Percentiles rank a stretch among this genome's conserved stretches.
Conservation (phyloP, 225 moss, liverwort and hornwort species). For the Climacium dendroides region DNA sequence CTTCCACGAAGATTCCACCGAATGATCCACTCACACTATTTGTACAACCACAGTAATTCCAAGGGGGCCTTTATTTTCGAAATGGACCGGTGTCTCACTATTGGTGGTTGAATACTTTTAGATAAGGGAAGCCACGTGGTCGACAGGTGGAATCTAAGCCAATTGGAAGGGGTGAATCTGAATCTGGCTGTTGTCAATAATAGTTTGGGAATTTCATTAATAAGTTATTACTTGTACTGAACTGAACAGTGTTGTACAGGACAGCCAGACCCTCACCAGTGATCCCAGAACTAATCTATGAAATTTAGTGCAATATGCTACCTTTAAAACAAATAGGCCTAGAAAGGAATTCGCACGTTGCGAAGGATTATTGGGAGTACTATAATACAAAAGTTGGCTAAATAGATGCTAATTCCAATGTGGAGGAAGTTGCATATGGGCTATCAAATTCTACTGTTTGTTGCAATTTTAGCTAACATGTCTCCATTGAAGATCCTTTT, state of each 20-base stretch:
- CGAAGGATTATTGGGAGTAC: too few relatives aligned
- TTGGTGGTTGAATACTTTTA: not conserved
- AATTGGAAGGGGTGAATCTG: not conserved
- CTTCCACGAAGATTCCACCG: not conserved
- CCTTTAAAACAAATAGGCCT: too few relatives aligned
- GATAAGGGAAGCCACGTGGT: not conserved
- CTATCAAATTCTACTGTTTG: too few relatives aligned
- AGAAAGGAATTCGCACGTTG: too few relatives aligned
- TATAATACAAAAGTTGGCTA: too few relatives aligned
- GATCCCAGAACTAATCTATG: too few relatives aligned
- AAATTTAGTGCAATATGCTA: too few relatives aligned
- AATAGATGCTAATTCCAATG: too few relatives aligned
- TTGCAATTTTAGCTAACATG: too few relatives aligned
- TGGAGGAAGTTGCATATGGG: too few relatives aligned
- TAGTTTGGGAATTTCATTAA: not conserved
- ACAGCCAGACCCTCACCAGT: not conserved
- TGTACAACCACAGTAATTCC: not conserved
- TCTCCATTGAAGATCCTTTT: too few relatives aligned
- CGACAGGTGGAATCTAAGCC: not conserved
- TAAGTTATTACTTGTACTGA: not conserved
- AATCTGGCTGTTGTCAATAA: not conserved
- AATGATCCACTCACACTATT: accelerated
- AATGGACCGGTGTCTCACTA: not conserved
- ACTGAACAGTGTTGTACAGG: not conserved
- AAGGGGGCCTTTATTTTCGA: too few relatives aligned